Evolutionary conservation across 768 basidiomycete species (phyloP), one percentile per base, ranked within the genome.

Genomic region (Termitomyces sp.): DNA sequence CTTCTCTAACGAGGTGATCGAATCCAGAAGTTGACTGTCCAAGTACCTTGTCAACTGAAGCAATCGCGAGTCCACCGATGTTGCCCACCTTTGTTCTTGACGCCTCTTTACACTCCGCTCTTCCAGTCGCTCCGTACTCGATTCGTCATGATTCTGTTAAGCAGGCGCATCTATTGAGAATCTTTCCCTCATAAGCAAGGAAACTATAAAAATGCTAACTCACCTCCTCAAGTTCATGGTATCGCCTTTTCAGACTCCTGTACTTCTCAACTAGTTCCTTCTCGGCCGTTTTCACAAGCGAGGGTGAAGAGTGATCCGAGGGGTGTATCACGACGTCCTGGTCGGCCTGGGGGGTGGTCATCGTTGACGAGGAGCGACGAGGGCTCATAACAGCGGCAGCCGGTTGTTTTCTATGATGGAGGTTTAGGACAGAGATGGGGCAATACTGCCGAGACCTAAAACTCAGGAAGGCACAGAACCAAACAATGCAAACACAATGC

Each of bases 141-240:
- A 73, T 63, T 85, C 85, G 71, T 86, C 82, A 68, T 80, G 77
- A 77, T 82, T 79, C 83, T 87, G 71, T 54, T 57, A 63, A 51
- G 63, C 65, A 66, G 63, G 66, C 58, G 47, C 19, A 41, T 38
- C 58, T 43, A 65, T 65, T 56, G 70, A 63, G 59, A 37, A 65
- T 61, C 60, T 63, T 66, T 65, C 64, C 68, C 63, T 65, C 63
- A 56, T 60, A 56, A 54, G 58, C 53, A 61, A 68, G 61, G 8
- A n/a, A 38, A 27, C 14, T 38, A 69, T 66, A 66, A 60, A 68
- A 59, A 63, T 57, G 51, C 37, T 25, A 45, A 73, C 83, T 63
- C 53, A 89, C 89, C 81, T 89, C 83, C 63, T 89, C 85, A 41
- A 89, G 79, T 53, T 87, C 85, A 61, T 80, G 79, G 67, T 81